Base-by-base conservation (phyloP, 176 grass and related monocot genomes). In the Eremochloa ophiuroides region DNA sequence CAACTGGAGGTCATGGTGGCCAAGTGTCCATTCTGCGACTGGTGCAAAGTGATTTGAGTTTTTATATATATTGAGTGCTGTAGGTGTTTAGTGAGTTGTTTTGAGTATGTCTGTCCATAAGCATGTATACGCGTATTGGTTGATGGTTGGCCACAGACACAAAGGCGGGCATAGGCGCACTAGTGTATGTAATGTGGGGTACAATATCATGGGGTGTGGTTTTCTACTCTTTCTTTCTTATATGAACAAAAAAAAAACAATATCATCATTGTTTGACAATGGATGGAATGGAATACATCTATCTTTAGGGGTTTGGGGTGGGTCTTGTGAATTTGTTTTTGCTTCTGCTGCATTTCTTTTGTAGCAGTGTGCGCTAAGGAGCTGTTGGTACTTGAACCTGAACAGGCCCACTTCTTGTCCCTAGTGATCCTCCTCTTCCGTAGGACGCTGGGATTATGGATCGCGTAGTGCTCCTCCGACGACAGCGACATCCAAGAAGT, bases 1-100 rank as follows among this genome's bases (percentile, higher is more conserved):
- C 69, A 76, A 74, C 11, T 80, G 77, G 62, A 80, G 62, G 44
- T 77, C 78, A 69, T 92, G 84, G 29, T 93, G 89, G 69, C 74
- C 79, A 58, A 69, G 51, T 67, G 80, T 89, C 53, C 86, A 70
- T 66, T 73, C 48, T 44, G 69, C 53, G 53, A 74, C 67, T 66
- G 53, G 62, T 71, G 74, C 87, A 4, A 85, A 86, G 39, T 62
- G 59, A 62, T n/a, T 25, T 6, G 26, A 15, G 10, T 6, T 28
- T 61, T 14, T 0, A 0, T 28, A 1, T 56, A 4, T 53, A 56
- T 56, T 91, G 71, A 89, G 11, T 14, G 28, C 11, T 11, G 12
- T 18, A 15, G 20, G 2, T 40, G 17, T 50, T 69, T 78, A 37
- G 41, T 82, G 51, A 39, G 60, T 86, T 40, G 34, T 33, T 12